phyloP scores from a whole-genome alignment of 2,329 filamentous ascomycete genomes.

The Sporothrix globosa region DNA sequence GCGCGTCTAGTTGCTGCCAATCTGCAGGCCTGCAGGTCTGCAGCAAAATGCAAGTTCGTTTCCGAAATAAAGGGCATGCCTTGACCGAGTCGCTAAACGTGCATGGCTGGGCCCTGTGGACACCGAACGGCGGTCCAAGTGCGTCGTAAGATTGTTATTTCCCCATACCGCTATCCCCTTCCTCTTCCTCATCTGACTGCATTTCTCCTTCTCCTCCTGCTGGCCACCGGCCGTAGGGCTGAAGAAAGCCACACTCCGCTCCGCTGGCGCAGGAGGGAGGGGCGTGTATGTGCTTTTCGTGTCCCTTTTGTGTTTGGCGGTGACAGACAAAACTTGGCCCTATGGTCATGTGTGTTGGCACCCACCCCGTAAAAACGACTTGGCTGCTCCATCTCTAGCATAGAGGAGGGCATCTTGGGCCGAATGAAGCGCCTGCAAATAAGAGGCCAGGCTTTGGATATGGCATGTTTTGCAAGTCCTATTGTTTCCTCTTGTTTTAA shows the following conservation, averaged over 20 bases:
- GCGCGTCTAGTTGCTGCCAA: neutral
- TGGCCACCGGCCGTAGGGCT: slow-evolving; percentile 22
- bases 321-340: neutral
- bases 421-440: slow-evolving; percentile 25
- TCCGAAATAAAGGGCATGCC: too few relatives aligned
- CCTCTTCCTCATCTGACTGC: neutral
- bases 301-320: neutral
- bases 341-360: neutral
- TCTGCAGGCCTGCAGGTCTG: neutral
- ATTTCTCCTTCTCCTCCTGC: neutral
- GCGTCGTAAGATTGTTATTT: neutral
- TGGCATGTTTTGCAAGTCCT: neutral
- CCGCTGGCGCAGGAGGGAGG: slow-evolving; percentile 3
- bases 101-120: neutral
- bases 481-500: neutral
- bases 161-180: neutral
- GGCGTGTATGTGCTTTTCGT: slow-evolving; percentile 11
- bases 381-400: slow-evolving; percentile 1
- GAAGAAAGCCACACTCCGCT: slow-evolving; percentile 18
- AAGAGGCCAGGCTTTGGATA: neutral
- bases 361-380: neutral
- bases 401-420: slow-evolving; percentile 7
- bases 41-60: too few relatives aligned
- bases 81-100: neutral
- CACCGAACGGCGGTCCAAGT: slow-evolving; percentile 7